phyloP scores from a whole-genome alignment of 1,284 basidiomycete species.

The Neonothopanus nambi region DNA sequence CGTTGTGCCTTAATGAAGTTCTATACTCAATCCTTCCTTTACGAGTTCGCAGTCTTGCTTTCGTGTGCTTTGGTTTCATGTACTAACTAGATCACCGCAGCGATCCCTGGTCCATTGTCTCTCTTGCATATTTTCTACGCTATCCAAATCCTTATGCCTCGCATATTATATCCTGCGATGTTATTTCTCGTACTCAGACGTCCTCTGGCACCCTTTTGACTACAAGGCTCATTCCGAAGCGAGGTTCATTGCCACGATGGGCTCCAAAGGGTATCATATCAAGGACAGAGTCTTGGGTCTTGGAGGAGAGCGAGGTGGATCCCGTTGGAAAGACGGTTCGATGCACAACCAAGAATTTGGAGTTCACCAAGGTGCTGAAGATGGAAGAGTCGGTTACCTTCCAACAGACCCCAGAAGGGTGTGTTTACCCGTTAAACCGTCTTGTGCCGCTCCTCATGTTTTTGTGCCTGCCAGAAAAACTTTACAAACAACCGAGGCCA shows the following conservation, averaged over 20 bases:
- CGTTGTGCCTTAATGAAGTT: conserved; percentile 66
- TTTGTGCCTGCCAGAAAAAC: conserved; percentile 55
- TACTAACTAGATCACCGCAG: conserved; percentile 37
- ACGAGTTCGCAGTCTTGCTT: conserved; percentile 58
- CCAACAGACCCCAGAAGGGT: conserved; percentile 66
- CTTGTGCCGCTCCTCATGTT: conserved; percentile 13
- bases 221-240: conserved; percentile 89
- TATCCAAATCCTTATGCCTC: conserved; percentile 97
- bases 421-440: conserved; percentile 24
- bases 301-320: conserved; percentile 91
- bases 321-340: conserved; percentile 67
- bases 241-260: conserved; percentile 89
- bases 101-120: conserved; percentile 89
- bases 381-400: conserved; percentile 74
- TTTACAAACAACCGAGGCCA: conserved; percentile 73
- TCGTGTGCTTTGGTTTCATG: neutral
- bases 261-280: conserved; percentile 78
- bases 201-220: conserved; percentile 80
- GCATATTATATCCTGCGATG: conserved; percentile 94
- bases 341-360: conserved; percentile 77
- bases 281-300: conserved; percentile 81
- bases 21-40: conserved; percentile 77
- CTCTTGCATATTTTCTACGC: conserved; percentile 91
- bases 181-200: conserved; percentile 79
- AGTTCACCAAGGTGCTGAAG: conserved; percentile 84